Evolutionary conservation across 768 basidiomycete species (phyloP).

Genomic region (Royoungia palumana): DNA sequence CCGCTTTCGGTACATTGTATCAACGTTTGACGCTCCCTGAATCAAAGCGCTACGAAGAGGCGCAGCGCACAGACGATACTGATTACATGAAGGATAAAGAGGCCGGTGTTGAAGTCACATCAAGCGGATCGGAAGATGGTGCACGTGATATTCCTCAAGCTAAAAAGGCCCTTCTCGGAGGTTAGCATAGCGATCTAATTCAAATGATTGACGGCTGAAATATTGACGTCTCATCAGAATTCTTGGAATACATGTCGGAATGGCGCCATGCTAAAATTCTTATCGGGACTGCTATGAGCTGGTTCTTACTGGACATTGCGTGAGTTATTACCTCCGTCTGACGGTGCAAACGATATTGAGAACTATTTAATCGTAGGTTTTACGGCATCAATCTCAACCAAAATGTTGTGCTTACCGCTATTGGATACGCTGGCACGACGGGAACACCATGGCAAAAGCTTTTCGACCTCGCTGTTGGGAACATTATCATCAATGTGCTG

Average conservation of each 20-base stretch:
- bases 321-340: slow-evolving; percentile 19
- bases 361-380: slow-evolving; percentile 41
- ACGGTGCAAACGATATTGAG: not conserved
- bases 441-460: slow-evolving; percentile 63
- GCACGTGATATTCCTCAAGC: slow-evolving; percentile 19
- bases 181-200: slow-evolving; percentile 23
- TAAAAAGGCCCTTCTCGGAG: slow-evolving; percentile 52
- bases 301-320: slow-evolving; percentile 79
- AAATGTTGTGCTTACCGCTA: slow-evolving; percentile 70
- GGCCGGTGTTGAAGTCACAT: slow-evolving; percentile 5
- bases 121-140: not conserved
- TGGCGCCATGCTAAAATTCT: slow-evolving; percentile 68
- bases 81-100: slow-evolving; percentile 34
- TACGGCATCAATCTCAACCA: slow-evolving; percentile 78
- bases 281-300: slow-evolving; percentile 62
- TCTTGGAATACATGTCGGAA: slow-evolving; percentile 63
- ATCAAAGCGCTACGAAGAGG: slow-evolving; percentile 51
- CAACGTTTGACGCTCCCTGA: slow-evolving; percentile 73
- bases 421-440: slow-evolving; percentile 58
- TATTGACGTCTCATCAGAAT: slow-evolving; percentile 44
- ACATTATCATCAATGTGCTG: slow-evolving; percentile 67
- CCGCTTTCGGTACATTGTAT: slow-evolving; percentile 72
- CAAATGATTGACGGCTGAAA: not conserved
- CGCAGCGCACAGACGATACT: slow-evolving; percentile 33
- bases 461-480: slow-evolving; percentile 64